Evolutionary conservation across 2,329 filamentous ascomycete species (phyloP), one percentile per base, ranked within the genome.

Genomic region (Colletotrichum navitas): DNA sequence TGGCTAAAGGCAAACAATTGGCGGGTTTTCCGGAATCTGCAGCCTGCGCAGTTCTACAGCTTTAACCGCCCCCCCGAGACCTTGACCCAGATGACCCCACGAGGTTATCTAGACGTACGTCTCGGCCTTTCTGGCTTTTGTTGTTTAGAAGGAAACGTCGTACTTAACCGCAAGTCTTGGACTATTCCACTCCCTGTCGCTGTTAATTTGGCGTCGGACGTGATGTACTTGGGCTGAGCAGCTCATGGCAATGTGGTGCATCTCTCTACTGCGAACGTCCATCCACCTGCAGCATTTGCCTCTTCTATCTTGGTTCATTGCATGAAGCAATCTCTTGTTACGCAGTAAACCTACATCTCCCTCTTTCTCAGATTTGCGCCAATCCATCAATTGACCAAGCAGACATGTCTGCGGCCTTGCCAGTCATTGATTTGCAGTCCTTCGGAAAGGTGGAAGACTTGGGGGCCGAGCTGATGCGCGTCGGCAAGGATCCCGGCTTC

Each of bases 401-500:
- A 36, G 39, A 59, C 51, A 71, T 74, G 70, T 34, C 63, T 12
- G 41, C 43, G 41, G 61, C 60, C 55, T n/a, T 74, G 10, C 71
- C 73, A 12, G 52, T 74, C 29, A 63, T 74, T 39, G 66, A 74
- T 55, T 29, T 74, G 26, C 62, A 41, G 21, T 59, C 66, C 1
- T 68, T 67, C 29, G 59, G 49, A 11, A 65, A 55, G 34, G 54
- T 56, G 8, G 66, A 71, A 43, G 63, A 47, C n/a, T 54, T 74
- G 11, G 67, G 59, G 49, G 66, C 43, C 3, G 71, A 74, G 60
- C 63, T 74, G 41, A 63, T 74, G 71, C 71, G 66, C 41, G 73
- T 74, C 47, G 73, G 73, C 56, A 74, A 45, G 60, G 71, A 74
- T 43, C 73, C 73, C 3, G 73, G 73, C 51, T 74, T 74, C 58